These are phyloP conservation scores for Acanthamoeba rhysodes DNA, from an alignment of 208 protist species.

Conservation along the genomic window DNA sequence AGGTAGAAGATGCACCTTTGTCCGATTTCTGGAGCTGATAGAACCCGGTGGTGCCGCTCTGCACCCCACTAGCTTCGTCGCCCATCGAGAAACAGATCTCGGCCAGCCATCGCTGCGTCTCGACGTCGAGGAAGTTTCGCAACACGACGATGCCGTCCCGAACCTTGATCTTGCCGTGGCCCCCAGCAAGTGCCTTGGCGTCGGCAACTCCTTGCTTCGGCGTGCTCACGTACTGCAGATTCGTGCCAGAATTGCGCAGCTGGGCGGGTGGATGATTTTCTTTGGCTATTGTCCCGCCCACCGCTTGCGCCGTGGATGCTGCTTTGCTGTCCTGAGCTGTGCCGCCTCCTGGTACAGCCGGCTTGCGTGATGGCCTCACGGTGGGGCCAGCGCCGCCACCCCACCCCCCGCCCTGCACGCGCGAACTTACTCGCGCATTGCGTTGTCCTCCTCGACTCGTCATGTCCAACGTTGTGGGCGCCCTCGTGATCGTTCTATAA, in stretches of 20 bases:
- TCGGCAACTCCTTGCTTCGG: neutral
- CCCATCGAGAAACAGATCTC: slow-evolving; percentile 3
- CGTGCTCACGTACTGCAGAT: neutral
- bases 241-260: neutral
- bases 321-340: neutral
- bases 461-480: neutral
- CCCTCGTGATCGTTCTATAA: no score
- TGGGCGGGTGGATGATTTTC: neutral
- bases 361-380: neutral
- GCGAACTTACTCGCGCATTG: slow-evolving; percentile 11
- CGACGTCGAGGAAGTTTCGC: slow-evolving; percentile 7
- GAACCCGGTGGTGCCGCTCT: slow-evolving; percentile 17
- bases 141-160: slow-evolving; percentile 27
- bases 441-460: neutral
- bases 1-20: neutral
- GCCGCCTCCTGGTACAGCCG: no score
- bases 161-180: neutral
- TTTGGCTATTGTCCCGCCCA: neutral
- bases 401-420: slow-evolving; percentile 1
- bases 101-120: slow-evolving; percentile 48
- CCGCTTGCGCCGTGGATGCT: neutral
- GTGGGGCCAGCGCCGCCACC: neutral
- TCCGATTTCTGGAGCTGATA: slow-evolving; percentile 25
- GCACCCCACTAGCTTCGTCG: neutral
- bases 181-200: neutral